Evolutionary conservation across 2,329 filamentous ascomycete species (phyloP).

Genomic region (Thielaviopsis populi): DNA sequence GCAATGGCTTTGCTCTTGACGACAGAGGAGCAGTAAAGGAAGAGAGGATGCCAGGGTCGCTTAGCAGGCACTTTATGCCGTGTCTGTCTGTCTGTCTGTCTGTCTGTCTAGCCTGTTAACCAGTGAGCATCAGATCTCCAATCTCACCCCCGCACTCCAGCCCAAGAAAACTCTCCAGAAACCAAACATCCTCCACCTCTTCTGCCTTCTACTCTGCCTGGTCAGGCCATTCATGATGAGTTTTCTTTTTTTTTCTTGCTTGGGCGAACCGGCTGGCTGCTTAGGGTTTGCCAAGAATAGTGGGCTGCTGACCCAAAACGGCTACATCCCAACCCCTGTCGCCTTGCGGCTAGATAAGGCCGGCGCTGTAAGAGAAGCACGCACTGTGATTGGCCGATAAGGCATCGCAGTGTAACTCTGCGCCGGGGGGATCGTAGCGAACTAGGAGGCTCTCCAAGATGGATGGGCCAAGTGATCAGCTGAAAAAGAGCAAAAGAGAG

Average conservation of each 20-base stretch:
- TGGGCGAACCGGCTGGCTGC: too few species aligned
- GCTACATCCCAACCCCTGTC: not conserved
- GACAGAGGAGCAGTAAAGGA: not conserved
- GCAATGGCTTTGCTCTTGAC: not conserved
- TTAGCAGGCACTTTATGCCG: not conserved
- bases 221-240: too few species aligned
- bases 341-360: not conserved
- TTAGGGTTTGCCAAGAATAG: not conserved
- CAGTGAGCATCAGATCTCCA: too few species aligned
- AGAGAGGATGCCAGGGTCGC: not conserved
- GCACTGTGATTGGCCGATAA: not conserved
- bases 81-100: not conserved
- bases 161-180: too few species aligned
- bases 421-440: not conserved
- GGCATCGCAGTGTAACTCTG: not conserved
- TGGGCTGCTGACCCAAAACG: not conserved
- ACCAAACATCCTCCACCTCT: too few species aligned
- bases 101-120: not conserved
- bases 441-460: not conserved
- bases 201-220: too few species aligned
- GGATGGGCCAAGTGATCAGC: not conserved
- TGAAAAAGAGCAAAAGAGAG: not conserved
- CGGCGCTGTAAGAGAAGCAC: not conserved
- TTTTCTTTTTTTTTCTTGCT: too few species aligned
- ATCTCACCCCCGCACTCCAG: too few species aligned